Evolutionary conservation across 768 basidiomycete genomes (phyloP).

Genomic region (Lactarius indigo): DNA sequence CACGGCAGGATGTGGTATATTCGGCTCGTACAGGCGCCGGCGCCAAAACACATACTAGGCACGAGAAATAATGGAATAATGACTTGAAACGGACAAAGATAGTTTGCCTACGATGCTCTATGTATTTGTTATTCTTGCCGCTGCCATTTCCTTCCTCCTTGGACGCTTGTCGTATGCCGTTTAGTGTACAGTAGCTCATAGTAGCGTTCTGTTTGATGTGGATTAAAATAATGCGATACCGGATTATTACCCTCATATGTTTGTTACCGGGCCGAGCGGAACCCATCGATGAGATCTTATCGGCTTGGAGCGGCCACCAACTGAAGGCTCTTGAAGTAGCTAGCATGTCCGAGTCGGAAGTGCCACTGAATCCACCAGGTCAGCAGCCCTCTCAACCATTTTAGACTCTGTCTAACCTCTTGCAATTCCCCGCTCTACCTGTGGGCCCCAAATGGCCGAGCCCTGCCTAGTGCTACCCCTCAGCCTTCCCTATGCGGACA

Average conservation of each 20-base stretch:
- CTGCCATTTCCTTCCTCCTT: not conserved
- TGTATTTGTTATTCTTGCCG: not conserved
- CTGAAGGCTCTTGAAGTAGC: no score
- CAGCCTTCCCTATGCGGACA: not conserved
- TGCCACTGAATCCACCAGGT: not conserved
- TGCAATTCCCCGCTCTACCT: not conserved
- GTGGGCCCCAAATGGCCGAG: not conserved
- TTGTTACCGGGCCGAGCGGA: not conserved
- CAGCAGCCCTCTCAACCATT: not conserved
- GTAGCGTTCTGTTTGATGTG: not conserved
- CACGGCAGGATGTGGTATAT: conserved; percentile 59
- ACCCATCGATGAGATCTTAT: not conserved
- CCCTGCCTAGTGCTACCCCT: not conserved
- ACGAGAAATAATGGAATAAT: not conserved
- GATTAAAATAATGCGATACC: not conserved
- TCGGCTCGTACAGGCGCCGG: conserved; percentile 55
- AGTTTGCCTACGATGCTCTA: not conserved
- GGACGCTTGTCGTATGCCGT: not conserved
- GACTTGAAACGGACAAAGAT: conserved; percentile 5
- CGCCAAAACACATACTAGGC: conserved; percentile 29
- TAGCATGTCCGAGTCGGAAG: not conserved
- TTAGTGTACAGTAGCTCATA: not conserved
- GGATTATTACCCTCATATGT: not conserved
- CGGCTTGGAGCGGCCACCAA: not conserved
- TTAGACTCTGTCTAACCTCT: not conserved